phyloP scores from a whole-genome alignment of 78 protist genomes.

The Emiliania huxleyi region DNA sequence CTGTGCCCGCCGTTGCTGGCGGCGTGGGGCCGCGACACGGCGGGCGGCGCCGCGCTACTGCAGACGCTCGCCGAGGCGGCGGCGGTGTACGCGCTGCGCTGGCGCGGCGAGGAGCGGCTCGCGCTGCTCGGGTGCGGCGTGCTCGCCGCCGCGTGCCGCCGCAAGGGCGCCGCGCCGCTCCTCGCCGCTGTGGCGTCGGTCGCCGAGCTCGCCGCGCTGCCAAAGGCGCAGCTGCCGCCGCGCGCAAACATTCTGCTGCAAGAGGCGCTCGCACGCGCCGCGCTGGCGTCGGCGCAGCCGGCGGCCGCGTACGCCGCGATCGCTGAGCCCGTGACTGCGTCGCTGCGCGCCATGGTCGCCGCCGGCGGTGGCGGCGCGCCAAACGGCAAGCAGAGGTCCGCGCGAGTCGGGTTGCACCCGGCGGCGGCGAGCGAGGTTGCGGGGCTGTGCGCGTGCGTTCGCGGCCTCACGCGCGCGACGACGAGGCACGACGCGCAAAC shows the following conservation, averaged over 20 bases:
- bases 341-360: neutral
- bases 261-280: neutral
- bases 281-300: neutral
- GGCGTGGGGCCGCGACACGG: neutral
- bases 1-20: neutral
- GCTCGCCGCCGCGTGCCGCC: neutral
- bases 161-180: neutral
- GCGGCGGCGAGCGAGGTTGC: neutral
- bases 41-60: neutral
- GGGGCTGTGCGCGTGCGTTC: neutral
- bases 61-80: neutral
- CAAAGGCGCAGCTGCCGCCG: neutral
- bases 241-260: neutral
- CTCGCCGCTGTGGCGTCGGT: neutral
- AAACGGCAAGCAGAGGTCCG: too few species aligned
- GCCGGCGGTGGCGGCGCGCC: neutral
- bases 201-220: neutral
- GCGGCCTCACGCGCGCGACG: neutral
- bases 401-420: neutral
- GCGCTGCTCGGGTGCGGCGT: neutral
- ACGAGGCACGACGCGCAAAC: neutral
- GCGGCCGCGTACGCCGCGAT: neutral
- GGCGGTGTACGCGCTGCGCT: neutral
- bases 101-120: neutral
- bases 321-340: neutral